Base-by-base conservation (phyloP, 768 basidiomycete species). In the Gymnopilus dilepis region DNA sequence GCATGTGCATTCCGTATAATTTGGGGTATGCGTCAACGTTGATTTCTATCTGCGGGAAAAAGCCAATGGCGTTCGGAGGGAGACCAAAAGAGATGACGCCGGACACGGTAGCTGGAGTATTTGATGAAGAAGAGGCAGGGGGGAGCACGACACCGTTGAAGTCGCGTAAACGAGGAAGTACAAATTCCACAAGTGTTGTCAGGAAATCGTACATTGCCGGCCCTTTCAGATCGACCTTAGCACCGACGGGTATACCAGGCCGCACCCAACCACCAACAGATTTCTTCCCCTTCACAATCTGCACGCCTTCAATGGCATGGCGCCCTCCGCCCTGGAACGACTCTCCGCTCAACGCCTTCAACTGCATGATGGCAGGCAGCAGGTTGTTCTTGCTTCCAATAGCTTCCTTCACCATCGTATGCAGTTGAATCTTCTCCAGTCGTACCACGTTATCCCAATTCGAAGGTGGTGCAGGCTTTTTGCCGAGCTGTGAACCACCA, bases 31-130 rank as follows among this genome's bases (percentile, higher is more conserved):
- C 77, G 70, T 98, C 96, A 42, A 91, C 75, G 73, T 97, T 97
- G 74, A 95, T 89, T 77, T 99, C 97, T 59, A 99, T 91, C 77
- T 97, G 93, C 1, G 97, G 97, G 81, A 98, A 99, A 67, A 96
- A 83, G 6, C 84, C 87, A 84, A 99, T 90, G 0, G 96, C 94
- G 4, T 80, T 76, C 0, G 94, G 88, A 0, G 91, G 86, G 3
- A 99, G 81, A 50, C 97, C 97, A 67, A 99, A 89, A 2, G 89
- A 86, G 53, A 98, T 92, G 19, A 97, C 94, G 53, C 97, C 96
- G 0, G 91, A 84, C 1, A 93, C 91, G 0, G 89, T 86, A 57
- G 86, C 88, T 1, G 93, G 89, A 1, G 88, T 90, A 64, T 89
- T 85, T 41, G 84, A 78, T 37, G 84, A 87, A n/a, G 85, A 81